phyloP scores from a whole-genome alignment of 257 asterid species.

The Ilex aquifolium region DNA sequence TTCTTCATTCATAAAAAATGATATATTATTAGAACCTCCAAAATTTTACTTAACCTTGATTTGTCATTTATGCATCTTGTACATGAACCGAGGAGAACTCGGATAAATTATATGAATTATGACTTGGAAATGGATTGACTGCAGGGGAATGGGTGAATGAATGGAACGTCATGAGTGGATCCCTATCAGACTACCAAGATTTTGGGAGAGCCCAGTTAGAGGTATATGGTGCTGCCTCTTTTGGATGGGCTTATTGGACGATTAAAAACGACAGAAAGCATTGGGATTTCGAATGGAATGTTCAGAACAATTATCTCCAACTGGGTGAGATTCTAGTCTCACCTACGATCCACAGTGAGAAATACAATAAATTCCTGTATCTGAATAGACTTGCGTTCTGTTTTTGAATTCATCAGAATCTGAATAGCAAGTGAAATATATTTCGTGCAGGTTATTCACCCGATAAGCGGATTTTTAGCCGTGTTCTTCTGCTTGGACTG shows the following conservation, averaged over 20 bases:
- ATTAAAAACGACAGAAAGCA: constrained; percentile 57
- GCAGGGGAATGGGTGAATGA: constrained; percentile 90
- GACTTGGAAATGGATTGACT: neutral
- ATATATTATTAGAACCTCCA: too few species aligned
- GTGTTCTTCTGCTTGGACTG: constrained; percentile 21
- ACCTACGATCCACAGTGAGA: too few species aligned
- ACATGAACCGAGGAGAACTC: too few species aligned
- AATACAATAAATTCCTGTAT: neutral
- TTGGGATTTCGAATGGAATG: constrained; percentile 91
- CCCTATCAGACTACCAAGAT: constrained; percentile 54
- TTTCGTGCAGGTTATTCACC: constrained; percentile 30
- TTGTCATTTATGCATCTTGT: too few species aligned
- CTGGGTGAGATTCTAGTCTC: constrained; percentile 34
- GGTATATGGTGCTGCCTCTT: constrained; percentile 59
- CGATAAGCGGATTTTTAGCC: constrained; percentile 11
- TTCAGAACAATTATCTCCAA: constrained; percentile 54
- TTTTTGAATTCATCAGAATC: neutral
- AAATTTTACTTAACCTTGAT: too few species aligned
- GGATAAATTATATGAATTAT: neutral
- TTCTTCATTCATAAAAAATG: neutral
- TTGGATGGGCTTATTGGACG: constrained; percentile 84
- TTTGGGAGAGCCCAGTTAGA: constrained; percentile 70
- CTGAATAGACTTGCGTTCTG: neutral
- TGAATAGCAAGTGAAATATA: neutral
- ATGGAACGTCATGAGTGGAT: constrained; percentile 51